phyloP scores from a whole-genome alignment of 2,329 filamentous ascomycete genomes.

The Microsporum canis region DNA sequence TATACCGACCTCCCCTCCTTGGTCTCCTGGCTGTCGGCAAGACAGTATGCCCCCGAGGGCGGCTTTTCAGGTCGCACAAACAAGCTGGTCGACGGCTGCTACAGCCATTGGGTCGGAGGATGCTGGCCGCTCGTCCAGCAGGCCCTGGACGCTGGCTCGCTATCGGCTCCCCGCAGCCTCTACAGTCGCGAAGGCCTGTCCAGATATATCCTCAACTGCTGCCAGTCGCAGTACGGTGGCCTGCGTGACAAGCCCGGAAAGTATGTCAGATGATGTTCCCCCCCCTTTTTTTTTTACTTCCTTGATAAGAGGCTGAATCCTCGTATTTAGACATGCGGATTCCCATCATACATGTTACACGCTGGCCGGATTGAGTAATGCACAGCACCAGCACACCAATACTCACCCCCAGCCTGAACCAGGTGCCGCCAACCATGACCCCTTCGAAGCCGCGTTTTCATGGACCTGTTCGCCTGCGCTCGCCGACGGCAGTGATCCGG shows the following conservation, averaged over 20 bases:
- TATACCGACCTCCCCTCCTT: slow-evolving; percentile 67
- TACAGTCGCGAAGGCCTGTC: slow-evolving; percentile 78
- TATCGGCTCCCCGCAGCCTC: slow-evolving; percentile 27
- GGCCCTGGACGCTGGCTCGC: slow-evolving; percentile 37
- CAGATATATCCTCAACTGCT: slow-evolving; percentile 81
- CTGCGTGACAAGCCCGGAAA: slow-evolving; percentile 89
- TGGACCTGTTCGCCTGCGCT: slow-evolving; percentile 31
- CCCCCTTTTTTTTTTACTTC: not conserved
- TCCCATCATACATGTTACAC: slow-evolving; percentile 92
- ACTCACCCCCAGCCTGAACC: slow-evolving; percentile 4
- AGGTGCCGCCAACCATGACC: slow-evolving; percentile 9
- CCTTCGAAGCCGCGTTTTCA: slow-evolving; percentile 29
- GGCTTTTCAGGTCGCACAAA: slow-evolving; percentile 91
- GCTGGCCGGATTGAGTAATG: slow-evolving; percentile 70
- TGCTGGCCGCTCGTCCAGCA: slow-evolving; percentile 90
- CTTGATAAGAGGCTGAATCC: not conserved
- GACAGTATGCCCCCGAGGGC: slow-evolving; percentile 83
- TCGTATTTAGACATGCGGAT: slow-evolving; percentile 53
- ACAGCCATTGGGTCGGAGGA: slow-evolving; percentile 93
- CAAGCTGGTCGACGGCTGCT: slow-evolving; percentile 96
- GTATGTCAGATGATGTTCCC: slow-evolving; percentile 40
- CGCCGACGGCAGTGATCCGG: slow-evolving; percentile 38
- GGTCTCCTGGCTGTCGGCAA: slow-evolving; percentile 75
- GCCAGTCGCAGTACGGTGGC: slow-evolving; percentile 67
- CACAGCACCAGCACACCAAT: slow-evolving; percentile 47